A percentile compares a stretch with the other conserved stretches of the same genome.
These are phyloP conservation scores for Aegilops sharonensis DNA, from an alignment of 176 grass and related monocot species.

Conservation along the genomic window DNA sequence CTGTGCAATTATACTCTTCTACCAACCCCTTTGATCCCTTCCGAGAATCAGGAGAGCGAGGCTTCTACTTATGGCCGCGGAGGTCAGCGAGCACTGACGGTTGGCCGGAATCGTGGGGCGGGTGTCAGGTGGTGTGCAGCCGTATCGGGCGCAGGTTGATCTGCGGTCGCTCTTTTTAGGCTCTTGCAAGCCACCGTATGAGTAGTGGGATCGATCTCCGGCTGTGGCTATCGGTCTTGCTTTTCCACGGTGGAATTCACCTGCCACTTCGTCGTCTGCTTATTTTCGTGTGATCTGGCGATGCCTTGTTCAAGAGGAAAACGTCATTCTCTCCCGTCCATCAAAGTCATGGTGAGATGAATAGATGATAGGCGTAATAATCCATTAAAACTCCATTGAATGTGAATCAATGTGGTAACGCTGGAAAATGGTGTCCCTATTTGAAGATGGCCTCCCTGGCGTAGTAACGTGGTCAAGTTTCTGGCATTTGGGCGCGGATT, in stretches of 20 bases:
- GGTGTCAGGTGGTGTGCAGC: background rate
- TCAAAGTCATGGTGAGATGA: background rate
- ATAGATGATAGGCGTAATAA: background rate
- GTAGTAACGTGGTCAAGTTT: background rate
- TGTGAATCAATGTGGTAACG: background rate
- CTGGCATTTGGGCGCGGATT: background rate
- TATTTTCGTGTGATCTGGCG: background rate
- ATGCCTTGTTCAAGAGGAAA: background rate
- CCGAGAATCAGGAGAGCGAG: background rate
- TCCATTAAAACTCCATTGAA: background rate
- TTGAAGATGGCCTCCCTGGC: background rate
- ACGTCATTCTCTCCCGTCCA: background rate
- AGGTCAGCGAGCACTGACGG: constrained; percentile 9
- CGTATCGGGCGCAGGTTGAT: constrained; percentile 14
- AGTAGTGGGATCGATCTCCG: constrained; percentile 17
- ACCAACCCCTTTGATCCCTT: background rate
- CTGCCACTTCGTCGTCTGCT: background rate
- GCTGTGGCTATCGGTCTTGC: constrained; percentile 34
- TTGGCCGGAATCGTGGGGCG: background rate
- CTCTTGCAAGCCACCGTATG: background rate
- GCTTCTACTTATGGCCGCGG: constrained; percentile 22
- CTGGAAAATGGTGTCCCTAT: background rate
- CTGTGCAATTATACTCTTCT: background rate
- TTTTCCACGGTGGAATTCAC: background rate
- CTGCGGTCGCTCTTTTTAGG: constrained; percentile 21